A percentile compares a stretch with the other conserved stretches of the same genome.
Conservation (phyloP, 768 basidiomycete species). For the Rhodotorula graminis region DNA sequence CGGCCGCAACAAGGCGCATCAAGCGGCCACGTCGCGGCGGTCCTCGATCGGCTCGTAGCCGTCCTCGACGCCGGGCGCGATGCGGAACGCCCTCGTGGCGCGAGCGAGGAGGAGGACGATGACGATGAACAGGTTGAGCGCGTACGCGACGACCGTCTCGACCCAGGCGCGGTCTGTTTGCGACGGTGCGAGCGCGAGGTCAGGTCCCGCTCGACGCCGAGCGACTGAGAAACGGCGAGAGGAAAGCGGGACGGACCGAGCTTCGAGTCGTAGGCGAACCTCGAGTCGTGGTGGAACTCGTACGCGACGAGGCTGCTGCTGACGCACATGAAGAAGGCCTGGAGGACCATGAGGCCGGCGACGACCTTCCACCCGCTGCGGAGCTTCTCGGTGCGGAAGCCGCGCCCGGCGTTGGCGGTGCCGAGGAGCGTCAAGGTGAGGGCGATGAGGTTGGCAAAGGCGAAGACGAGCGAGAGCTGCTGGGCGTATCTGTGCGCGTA, state of each 20-base stretch:
- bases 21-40: neutral
- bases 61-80: conserved; percentile 19
- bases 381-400: conserved; percentile 21
- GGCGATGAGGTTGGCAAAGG: conserved; percentile 10
- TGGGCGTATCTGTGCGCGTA: conserved; percentile 31
- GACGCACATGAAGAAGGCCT: neutral
- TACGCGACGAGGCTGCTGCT: conserved; percentile 2
- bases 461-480: conserved; percentile 26
- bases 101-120: conserved; percentile 12
- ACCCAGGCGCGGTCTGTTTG: conserved; percentile 11
- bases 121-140: conserved; percentile 7
- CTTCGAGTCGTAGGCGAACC: conserved; percentile 1
- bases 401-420: conserved; percentile 7
- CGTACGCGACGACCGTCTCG: conserved; percentile 8
- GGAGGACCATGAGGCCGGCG: conserved; percentile 12
- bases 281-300: conserved; percentile 8
- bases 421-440: conserved; percentile 12
- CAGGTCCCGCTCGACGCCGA: neutral
- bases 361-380: conserved; percentile 26
- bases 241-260: conserved; percentile 10
- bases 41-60: conserved; percentile 23
- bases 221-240: neutral
- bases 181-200: neutral
- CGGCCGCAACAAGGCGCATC: neutral
- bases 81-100: conserved; percentile 7